These are phyloP conservation scores for Crucihimalaya himalaica DNA, from an alignment of 345 rosid species.

Conservation along the genomic window DNA sequence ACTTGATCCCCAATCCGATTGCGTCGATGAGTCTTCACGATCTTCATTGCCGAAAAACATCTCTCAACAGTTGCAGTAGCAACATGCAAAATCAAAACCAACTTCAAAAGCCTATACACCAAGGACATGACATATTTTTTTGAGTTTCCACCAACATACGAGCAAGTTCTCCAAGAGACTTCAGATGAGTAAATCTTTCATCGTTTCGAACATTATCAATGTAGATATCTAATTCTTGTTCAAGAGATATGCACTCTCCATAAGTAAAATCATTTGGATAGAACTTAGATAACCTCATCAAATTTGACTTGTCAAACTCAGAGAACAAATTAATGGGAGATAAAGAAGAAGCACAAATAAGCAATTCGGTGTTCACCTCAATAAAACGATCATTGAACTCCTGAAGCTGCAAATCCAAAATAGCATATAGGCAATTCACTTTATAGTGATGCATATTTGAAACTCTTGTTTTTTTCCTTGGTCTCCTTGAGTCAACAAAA, in stretches of 20 bases:
- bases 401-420: not conserved
- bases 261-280: too few species aligned
- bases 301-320: not conserved
- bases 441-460: not conserved
- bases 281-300: not conserved
- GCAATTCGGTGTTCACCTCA: not conserved
- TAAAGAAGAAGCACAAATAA: not conserved
- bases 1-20: not conserved
- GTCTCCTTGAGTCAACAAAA: not conserved
- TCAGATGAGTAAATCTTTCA: not conserved
- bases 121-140: not conserved
- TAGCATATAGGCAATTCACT: not conserved
- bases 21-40: not conserved
- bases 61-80: not conserved
- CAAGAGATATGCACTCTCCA: not conserved
- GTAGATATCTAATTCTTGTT: not conserved
- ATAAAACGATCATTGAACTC: too few species aligned
- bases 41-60: not conserved
- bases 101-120: not conserved
- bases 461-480: not conserved
- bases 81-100: not conserved
- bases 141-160: too few species aligned
- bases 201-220: not conserved
- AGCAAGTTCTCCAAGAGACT: not conserved
- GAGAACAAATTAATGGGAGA: too few species aligned